These are phyloP conservation scores for Grosmannia huntii DNA, from an alignment of 2,329 filamentous ascomycete genomes.

Conservation along the genomic window DNA sequence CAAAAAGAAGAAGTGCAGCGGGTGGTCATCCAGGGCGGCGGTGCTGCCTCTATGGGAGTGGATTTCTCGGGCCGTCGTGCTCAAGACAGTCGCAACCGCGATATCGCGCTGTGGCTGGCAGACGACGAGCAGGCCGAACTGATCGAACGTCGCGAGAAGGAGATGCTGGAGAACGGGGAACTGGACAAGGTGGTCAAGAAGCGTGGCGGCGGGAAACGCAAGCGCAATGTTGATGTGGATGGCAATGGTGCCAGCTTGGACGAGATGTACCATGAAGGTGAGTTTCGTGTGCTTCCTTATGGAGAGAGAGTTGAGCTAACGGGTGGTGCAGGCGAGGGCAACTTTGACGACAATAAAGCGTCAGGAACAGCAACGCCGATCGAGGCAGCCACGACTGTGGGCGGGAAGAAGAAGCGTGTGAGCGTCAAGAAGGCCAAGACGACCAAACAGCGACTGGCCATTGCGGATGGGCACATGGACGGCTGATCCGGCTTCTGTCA, in stretches of 20 bases:
- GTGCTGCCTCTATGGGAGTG: constrained; percentile 42
- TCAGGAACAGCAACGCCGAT: constrained; percentile 79
- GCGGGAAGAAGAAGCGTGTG: constrained; percentile 43
- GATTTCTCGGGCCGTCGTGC: constrained; percentile 90
- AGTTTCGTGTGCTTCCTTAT: constrained; percentile 24
- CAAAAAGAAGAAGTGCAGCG: constrained; percentile 99
- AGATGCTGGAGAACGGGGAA: constrained; percentile 63
- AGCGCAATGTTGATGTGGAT: constrained; percentile 25
- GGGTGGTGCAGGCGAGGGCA: constrained; percentile 62
- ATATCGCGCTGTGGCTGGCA: constrained; percentile 97
- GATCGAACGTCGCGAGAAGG: constrained; percentile 85
- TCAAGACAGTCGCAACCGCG: constrained; percentile 86
- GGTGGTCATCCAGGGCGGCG: constrained; percentile 83
- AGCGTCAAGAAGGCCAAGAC: constrained; percentile 54
- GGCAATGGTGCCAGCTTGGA: constrained; percentile 57
- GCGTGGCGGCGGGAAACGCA: constrained; percentile 42
- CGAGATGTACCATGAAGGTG: constrained; percentile 98
- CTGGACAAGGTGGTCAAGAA: constrained; percentile 48
- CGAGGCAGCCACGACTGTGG: constrained; percentile 23
- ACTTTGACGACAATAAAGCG: constrained; percentile 78
- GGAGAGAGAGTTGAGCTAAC: constrained; percentile 17
- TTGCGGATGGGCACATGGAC: constrained; percentile 48
- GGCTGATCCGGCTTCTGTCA: not conserved
- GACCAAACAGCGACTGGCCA: constrained; percentile 53
- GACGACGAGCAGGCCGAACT: constrained; percentile 93